These are phyloP conservation scores for Pestalotiopsis sp. DNA, from an alignment of 2,329 filamentous ascomycete genomes.

Conservation along the genomic window DNA sequence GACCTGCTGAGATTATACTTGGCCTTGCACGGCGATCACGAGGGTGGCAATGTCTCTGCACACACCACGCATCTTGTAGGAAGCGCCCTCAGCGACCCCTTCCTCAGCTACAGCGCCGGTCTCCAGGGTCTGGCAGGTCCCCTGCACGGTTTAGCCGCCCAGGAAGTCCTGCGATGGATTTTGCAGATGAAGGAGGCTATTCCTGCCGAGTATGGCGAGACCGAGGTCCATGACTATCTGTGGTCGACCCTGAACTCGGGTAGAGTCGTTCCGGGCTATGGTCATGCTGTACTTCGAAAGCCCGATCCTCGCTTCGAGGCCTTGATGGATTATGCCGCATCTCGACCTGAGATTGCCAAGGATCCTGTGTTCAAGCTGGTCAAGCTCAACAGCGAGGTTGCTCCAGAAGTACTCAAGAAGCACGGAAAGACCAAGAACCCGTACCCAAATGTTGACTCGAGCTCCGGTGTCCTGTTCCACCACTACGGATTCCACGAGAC, in stretches of 20 bases:
- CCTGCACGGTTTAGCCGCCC: conserved; percentile 86
- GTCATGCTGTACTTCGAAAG: conserved; percentile 94
- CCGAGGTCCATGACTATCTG: conserved; percentile 86
- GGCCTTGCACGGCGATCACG: conserved; percentile 95
- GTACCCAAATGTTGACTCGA: conserved; percentile 94
- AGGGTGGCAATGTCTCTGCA: conserved; percentile 96
- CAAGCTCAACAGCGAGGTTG: conserved; percentile 89
- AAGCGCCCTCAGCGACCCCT: conserved; percentile 90
- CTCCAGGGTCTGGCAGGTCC: conserved; percentile 95
- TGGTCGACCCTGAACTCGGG: conserved; percentile 93
- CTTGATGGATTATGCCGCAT: conserved; percentile 90
- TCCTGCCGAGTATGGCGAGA: conserved; percentile 73
- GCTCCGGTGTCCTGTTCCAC: conserved; percentile 93
- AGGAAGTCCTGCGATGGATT: conserved; percentile 97
- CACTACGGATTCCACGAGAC: conserved; percentile 98
- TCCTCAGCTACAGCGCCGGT: conserved; percentile 94
- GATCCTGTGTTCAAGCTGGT: conserved; percentile 95
- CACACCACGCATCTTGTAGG: conserved; percentile 95
- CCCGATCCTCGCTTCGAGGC: conserved; percentile 96
- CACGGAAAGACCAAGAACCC: conserved; percentile 99
- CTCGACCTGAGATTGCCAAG: conserved; percentile 79
- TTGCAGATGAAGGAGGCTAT: conserved; percentile 92
- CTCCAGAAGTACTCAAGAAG: conserved; percentile 85
- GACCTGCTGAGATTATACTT: conserved; percentile 93
- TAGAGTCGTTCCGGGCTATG: conserved; percentile 92